phyloP scores from a whole-genome alignment of 164 flowering plant genomes.

The Magnolia officinalis region DNA sequence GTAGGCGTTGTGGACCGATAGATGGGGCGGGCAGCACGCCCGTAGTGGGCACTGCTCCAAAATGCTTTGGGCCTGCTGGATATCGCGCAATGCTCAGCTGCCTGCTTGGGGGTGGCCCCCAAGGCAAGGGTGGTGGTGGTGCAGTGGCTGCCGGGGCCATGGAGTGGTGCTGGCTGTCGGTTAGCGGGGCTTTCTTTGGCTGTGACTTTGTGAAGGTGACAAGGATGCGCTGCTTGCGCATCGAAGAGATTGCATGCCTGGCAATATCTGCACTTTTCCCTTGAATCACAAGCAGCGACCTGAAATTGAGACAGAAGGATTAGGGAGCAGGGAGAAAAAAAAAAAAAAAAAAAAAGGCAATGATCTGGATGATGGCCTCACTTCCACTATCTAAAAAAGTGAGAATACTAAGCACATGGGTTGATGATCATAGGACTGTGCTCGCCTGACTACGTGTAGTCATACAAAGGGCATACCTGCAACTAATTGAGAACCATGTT shows the following conservation, averaged over 20 bases:
- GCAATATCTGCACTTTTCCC: conserved; percentile 76
- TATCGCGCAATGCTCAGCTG: conserved; percentile 48
- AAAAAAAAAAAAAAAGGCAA: not conserved
- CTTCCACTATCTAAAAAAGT: too few species aligned
- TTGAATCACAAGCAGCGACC: conserved; percentile 70
- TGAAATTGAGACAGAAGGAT: conserved; percentile 24
- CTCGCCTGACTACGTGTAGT: too few species aligned
- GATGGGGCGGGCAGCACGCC: conserved; percentile 59
- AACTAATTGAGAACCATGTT: too few species aligned
- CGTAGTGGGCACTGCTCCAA: conserved; percentile 39
- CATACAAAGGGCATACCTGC: too few species aligned
- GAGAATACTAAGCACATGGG: not conserved
- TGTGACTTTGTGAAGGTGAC: conserved; percentile 64
- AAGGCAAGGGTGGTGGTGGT: conserved; percentile 30
- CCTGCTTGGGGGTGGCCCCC: conserved; percentile 59
- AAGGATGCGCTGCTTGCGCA: conserved; percentile 65
- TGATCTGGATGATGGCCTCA: not conserved
- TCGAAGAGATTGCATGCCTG: conserved; percentile 63
- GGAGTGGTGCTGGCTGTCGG: conserved; percentile 29
- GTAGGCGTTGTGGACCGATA: conserved; percentile 28
- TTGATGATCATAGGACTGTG: too few species aligned
- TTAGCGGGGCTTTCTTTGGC: conserved; percentile 36
- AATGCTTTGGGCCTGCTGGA: conserved; percentile 50
- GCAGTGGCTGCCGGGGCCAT: conserved; percentile 23
- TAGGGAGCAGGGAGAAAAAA: not conserved